Conservation (phyloP, 805 yeast species). For the Tetrapisispora phaffii region DNA sequence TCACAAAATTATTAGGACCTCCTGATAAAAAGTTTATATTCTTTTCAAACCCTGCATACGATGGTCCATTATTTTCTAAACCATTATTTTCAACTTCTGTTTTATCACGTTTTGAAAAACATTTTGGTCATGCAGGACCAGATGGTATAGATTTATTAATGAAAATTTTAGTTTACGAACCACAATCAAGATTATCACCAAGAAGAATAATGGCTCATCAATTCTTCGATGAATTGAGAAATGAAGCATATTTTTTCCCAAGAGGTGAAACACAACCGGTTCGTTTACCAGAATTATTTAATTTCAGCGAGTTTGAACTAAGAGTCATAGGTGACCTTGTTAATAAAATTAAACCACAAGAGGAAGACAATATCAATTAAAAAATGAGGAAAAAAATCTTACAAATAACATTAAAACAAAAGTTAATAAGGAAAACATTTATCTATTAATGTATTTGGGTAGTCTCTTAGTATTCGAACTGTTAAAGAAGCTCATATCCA, state of each 20-base stretch:
- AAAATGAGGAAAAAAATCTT: not conserved
- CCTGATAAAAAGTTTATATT: constrained; percentile 66
- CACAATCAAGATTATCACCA: constrained; percentile 72
- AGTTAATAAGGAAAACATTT: not conserved
- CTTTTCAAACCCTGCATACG: constrained; percentile 64
- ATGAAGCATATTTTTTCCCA: constrained; percentile 42
- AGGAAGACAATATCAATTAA: not conserved
- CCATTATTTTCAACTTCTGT: constrained; percentile 49
- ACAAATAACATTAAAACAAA: not conserved
- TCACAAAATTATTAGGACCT: constrained; percentile 82
- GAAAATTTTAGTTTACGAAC: constrained; percentile 81
- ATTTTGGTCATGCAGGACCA: constrained; percentile 68
- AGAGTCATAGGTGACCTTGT: constrained; percentile 31
- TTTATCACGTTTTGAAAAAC: constrained; percentile 51
- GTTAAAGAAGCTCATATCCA: no score
- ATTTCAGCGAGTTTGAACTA: constrained; percentile 62
- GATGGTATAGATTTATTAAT: constrained; percentile 79
- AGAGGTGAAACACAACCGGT: constrained; percentile 40
- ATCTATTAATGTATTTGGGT: no score
- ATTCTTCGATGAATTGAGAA: constrained; percentile 79
- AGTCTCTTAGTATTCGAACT: no score
- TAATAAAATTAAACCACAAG: constrained; percentile 14
- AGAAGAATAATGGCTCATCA: constrained; percentile 76
- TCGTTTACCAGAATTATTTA: constrained; percentile 44
- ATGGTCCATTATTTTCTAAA: constrained; percentile 63